phyloP scores from a whole-genome alignment of 208 protist genomes.

The Endotrypanum monterogeii region DNA sequence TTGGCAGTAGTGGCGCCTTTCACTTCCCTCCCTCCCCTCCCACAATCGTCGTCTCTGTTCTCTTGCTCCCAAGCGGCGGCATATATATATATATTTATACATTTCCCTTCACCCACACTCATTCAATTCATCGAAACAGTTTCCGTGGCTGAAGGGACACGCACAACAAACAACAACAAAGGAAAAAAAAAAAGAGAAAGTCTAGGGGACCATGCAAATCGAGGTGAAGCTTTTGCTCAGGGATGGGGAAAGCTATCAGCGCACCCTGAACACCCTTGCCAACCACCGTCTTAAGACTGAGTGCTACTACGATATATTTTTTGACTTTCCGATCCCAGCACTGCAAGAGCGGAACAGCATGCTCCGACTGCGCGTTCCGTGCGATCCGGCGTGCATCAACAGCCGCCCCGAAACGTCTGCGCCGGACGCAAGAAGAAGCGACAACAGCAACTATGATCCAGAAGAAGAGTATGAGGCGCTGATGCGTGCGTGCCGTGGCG shows the following conservation, averaged over 20 bases:
- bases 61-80: background rate
- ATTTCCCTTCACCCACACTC: background rate
- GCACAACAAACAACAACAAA: background rate
- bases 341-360: slow-evolving; percentile 42
- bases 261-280: slow-evolving; percentile 28
- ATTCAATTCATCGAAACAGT: slow-evolving; percentile 6
- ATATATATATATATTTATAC: background rate
- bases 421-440: background rate
- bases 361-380: slow-evolving; percentile 71
- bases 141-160: no score
- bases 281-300: slow-evolving; percentile 41
- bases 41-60: background rate
- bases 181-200: background rate
- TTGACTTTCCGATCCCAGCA: slow-evolving; percentile 52
- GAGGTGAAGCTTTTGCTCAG: slow-evolving; percentile 71
- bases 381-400: slow-evolving; percentile 2
- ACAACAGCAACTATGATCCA: slow-evolving; percentile 15
- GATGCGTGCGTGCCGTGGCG: slow-evolving; percentile 22
- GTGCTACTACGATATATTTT: slow-evolving; percentile 74
- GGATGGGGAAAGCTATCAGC: slow-evolving; percentile 38
- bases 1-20: background rate
- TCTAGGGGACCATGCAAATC: slow-evolving; percentile 46
- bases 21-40: background rate
- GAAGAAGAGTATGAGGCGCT: slow-evolving; percentile 33
- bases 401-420: background rate